phyloP scores from a whole-genome alignment of 1,139 yeast genomes.

The Meyerozyma sp. region DNA sequence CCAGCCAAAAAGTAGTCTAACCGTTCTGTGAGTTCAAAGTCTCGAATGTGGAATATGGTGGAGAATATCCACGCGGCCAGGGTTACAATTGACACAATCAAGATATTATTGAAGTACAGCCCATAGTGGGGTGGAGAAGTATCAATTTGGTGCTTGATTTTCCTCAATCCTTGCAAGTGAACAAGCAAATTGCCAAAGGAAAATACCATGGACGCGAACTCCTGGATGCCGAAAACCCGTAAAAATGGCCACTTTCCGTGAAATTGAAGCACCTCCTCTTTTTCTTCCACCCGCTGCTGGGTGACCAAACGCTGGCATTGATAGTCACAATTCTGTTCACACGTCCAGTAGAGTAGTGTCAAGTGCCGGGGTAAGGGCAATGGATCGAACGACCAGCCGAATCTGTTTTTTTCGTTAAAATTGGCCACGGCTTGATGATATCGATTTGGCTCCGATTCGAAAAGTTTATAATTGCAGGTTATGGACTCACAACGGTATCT shows the following conservation, averaged over 20 bases:
- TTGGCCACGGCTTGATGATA: conserved; percentile 3
- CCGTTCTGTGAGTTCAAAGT: conserved; percentile 71
- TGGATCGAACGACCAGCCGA: conserved; percentile 27
- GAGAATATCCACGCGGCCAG: conserved; percentile 83
- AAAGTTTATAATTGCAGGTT: conserved; percentile 20
- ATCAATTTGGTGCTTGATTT: conserved; percentile 16
- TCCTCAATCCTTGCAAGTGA: conserved; percentile 55
- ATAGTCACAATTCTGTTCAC: conserved; percentile 83
- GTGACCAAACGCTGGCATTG: conserved; percentile 81
- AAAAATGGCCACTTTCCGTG: conserved; percentile 97
- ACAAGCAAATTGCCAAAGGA: conserved; percentile 77
- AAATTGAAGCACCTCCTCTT: conserved; percentile 66
- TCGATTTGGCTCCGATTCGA: conserved; percentile 23
- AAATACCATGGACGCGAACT: conserved; percentile 74
- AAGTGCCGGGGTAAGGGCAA: conserved; percentile 41
- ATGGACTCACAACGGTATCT: conserved; percentile 50
- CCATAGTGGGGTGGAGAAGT: neutral
- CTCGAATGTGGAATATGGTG: conserved; percentile 83
- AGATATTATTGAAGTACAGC: conserved; percentile 28
- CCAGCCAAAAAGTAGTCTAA: conserved; percentile 94
- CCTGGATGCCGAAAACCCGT: conserved; percentile 75
- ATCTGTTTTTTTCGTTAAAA: conserved; percentile 17
- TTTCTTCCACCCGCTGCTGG: conserved; percentile 35
- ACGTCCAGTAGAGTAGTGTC: conserved; percentile 64
- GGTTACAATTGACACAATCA: conserved; percentile 32